phyloP scores from a whole-genome alignment of 2,329 filamentous ascomycete genomes.

The Ceratocystiopsis sp. region DNA sequence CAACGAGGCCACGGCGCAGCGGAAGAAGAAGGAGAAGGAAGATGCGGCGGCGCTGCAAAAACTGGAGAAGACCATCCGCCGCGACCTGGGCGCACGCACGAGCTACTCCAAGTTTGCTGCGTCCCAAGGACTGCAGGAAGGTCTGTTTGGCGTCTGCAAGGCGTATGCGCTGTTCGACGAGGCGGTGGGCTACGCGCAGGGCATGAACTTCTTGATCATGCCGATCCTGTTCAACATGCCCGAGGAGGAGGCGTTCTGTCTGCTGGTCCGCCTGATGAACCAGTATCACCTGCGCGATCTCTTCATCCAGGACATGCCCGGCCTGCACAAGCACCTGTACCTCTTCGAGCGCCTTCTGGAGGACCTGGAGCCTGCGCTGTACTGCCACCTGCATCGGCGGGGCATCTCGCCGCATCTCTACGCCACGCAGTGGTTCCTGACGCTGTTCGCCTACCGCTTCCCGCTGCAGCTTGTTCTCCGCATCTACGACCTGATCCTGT shows the following conservation, averaged over 20 bases:
- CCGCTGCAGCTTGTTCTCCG: constrained; percentile 88
- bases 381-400: constrained; percentile 79
- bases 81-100: constrained; percentile 79
- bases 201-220: constrained; percentile 98
- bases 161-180: constrained; percentile 94
- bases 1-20: constrained; percentile 49
- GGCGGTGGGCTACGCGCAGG: constrained; percentile 87
- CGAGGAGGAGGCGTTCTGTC: constrained; percentile 88
- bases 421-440: constrained; percentile 97
- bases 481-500: constrained; percentile 89
- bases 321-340: constrained; percentile 81
- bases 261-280: constrained; percentile 90
- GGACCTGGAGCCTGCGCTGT: constrained; percentile 83
- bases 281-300: constrained; percentile 86
- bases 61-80: constrained; percentile 79
- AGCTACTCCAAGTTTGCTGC: constrained; percentile 95
- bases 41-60: constrained; percentile 58
- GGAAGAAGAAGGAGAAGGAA: constrained; percentile 63
- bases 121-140: constrained; percentile 79
- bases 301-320: constrained; percentile 92
- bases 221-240: constrained; percentile 95
- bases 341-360: constrained; percentile 90
- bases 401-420: constrained; percentile 85
- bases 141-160: constrained; percentile 89
- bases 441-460: constrained; percentile 95